A percentile compares a stretch with the other conserved stretches of the same genome.
Evolutionary conservation across 2,329 filamentous ascomycete genomes (phyloP).

Genomic region (Pseudogymnoascus sp.): DNA sequence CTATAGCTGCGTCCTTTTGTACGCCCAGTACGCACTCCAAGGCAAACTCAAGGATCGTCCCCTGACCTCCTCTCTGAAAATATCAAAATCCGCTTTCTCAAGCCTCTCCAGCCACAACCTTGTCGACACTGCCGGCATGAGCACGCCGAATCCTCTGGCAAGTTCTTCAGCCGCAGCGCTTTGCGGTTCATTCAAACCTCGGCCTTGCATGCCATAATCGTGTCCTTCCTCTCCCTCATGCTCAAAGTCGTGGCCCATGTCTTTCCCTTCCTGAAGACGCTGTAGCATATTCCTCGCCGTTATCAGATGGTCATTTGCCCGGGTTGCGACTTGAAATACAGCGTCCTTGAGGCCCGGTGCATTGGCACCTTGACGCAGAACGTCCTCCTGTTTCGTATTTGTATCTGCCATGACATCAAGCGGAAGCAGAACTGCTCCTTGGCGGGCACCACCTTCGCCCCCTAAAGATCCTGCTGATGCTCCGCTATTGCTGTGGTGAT

Average conservation of each 20-base stretch:
- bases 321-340: conserved; percentile 83
- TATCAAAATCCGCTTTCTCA: conserved; percentile 75
- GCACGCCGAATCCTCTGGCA: conserved; percentile 65
- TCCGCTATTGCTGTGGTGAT: conserved; percentile 45
- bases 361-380: conserved; percentile 71
- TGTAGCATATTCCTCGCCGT: conserved; percentile 88
- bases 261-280: conserved; percentile 65
- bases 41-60: conserved; percentile 76
- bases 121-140: conserved; percentile 73
- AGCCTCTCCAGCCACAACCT: conserved; percentile 70
- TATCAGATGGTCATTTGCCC: conserved; percentile 91
- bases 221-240: conserved; percentile 71
- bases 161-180: conserved; percentile 41
- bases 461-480: conserved; percentile 33
- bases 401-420: conserved; percentile 82
- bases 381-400: conserved; percentile 78
- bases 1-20: conserved; percentile 44
- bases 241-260: conserved; percentile 80
- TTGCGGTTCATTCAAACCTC: conserved; percentile 11
- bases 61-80: conserved; percentile 59
- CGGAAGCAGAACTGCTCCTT: conserved; percentile 69
- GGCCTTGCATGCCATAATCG: conserved; percentile 31
- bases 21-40: conserved; percentile 63
- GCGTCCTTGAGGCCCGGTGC: conserved; percentile 80
- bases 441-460: conserved; percentile 31